Percentiles rank a stretch among this genome's conserved stretches.
Evolutionary conservation across 2,329 filamentous ascomycete species (phyloP).

Genomic region (Verticillium zaregamsianum): DNA sequence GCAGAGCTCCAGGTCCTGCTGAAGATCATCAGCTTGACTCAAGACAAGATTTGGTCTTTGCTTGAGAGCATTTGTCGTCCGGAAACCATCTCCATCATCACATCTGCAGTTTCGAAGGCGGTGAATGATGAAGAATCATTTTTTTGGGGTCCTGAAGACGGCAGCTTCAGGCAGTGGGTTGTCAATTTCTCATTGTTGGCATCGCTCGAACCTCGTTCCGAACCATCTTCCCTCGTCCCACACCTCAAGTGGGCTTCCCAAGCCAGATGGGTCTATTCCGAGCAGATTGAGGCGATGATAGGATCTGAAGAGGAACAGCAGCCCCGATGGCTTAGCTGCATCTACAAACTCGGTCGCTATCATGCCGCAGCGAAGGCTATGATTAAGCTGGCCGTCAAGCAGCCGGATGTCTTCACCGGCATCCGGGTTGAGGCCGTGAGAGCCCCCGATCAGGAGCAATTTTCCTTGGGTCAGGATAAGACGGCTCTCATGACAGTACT

Average conservation of each 20-base stretch:
- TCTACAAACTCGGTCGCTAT: conserved; percentile 25
- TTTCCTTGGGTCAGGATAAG: background rate
- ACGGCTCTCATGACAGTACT: background rate
- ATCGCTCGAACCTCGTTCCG: too few species aligned
- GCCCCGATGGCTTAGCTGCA: background rate
- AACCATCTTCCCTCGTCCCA: background rate
- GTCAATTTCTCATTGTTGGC: too few species aligned
- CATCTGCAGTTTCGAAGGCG: too few species aligned
- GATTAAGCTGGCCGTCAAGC: conserved; percentile 20
- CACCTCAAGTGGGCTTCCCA: conserved; percentile 20
- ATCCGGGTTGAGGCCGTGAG: conserved; percentile 14
- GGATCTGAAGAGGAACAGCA: conserved; percentile 5
- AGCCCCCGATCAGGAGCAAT: background rate
- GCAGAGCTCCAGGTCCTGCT: too few species aligned
- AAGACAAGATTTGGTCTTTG: too few species aligned
- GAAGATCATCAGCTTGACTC: too few species aligned
- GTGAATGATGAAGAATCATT: too few species aligned
- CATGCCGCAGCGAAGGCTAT: conserved; percentile 20
- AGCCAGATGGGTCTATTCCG: conserved; percentile 19
- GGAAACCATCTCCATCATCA: too few species aligned
- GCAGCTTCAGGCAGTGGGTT: too few species aligned
- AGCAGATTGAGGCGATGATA: conserved; percentile 15
- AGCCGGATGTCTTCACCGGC: conserved; percentile 15
- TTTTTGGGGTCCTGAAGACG: too few species aligned
- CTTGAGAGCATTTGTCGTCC: too few species aligned